phyloP scores from a whole-genome alignment of 306 rosid species.

The Quercus parvula region DNA sequence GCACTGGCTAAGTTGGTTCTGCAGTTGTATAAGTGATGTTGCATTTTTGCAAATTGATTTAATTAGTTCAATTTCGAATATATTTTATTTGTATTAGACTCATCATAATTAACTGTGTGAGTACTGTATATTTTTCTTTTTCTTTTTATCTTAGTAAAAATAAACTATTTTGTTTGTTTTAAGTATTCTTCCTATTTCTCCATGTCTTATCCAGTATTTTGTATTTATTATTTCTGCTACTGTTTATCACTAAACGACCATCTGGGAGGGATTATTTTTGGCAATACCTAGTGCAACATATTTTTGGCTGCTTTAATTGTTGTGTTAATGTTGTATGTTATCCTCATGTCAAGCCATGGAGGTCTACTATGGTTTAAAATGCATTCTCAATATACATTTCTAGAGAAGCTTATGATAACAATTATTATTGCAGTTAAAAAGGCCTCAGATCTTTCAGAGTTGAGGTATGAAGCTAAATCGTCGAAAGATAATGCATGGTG shows the following conservation, averaged over 20 bases:
- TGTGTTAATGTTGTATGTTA: not conserved
- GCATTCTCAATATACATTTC: no score
- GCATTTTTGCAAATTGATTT: not conserved
- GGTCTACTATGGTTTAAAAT: not conserved
- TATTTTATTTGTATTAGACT: not conserved
- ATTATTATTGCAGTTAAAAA: slow-evolving; percentile 34
- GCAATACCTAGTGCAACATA: not conserved
- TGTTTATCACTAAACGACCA: not conserved
- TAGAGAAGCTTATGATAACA: slow-evolving; percentile 1
- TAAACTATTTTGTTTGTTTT: not conserved
- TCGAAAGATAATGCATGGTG: slow-evolving; percentile 81
- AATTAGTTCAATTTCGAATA: not conserved
- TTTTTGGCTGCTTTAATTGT: not conserved
- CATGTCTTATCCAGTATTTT: not conserved
- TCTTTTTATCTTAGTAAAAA: not conserved
- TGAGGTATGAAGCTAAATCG: slow-evolving; percentile 74
- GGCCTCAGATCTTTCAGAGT: slow-evolving; percentile 40
- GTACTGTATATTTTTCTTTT: not conserved
- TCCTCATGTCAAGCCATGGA: not conserved
- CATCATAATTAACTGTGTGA: not conserved
- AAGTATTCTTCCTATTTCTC: not conserved
- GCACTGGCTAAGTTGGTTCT: not conserved
- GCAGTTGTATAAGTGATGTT: not conserved
- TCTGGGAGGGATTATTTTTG: not conserved
- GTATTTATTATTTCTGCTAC: not conserved